Evolutionary conservation across 192 early-diverging fungal genomes (phyloP), one percentile per base, ranked within the genome.

Genomic region (Helicostylum pulchrum): DNA sequence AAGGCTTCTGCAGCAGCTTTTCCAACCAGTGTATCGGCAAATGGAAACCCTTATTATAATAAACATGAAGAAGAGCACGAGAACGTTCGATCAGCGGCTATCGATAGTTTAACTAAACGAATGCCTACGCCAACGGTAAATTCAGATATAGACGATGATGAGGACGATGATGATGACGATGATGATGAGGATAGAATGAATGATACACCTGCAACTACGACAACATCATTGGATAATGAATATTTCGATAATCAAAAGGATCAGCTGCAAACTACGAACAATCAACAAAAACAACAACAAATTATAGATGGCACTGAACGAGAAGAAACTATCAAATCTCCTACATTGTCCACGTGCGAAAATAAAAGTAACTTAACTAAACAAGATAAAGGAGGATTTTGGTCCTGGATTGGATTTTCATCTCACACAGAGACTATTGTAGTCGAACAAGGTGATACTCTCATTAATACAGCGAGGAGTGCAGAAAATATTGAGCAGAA

Each of bases 401-500:
- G 54, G 54, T 21, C 54, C 14, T 56, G 54, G 54, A 39, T 56
- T 15, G 17, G 54, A 21, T 56, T 56, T 17, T 56, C 54, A 1
- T 56, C 46, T 47, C 12, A 14, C 46, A 9, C 36, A 10, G 36
- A 39, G 6, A 39, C 36, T 39, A 26, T 26, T 26, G 26, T 26
- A 26, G n/a, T n/a, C n/a, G 36, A 39, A 9, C 5, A 39, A 9
- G 9, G 6, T 39, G 36, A 39, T 39, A 9, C 36, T 9, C 36
- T 39, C n/a, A n/a, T n/a, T 39, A 39, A 39, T 39, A 4, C 36
- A 39, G 4, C 5, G 5, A 9, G 0, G 5, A 39, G 0, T 3
- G 9, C 36, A 39, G 36, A 39, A 39, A 26, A 26, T 2, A 26
- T 26, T 26, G 26, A 26, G 26, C 36, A 39, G 5, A 39, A 39